Base-by-base conservation (phyloP, 306 rosid species). In the Sicyos baderoa region DNA sequence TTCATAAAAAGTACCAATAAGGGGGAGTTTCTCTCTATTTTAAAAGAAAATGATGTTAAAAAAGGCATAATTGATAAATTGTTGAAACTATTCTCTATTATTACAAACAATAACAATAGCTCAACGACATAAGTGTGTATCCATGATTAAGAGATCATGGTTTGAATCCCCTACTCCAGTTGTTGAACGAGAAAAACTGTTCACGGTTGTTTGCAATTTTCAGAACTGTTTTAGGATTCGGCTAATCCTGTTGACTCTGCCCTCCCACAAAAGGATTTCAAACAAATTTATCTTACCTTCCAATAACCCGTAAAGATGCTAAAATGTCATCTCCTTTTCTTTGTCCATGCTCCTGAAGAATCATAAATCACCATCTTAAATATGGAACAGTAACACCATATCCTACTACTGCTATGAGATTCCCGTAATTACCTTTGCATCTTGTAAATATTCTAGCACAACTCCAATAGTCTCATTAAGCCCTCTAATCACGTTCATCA, bases 261-360 rank as follows among this genome's bases (percentile, higher is more conserved):
- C 2, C 49, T 35, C 50, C 48, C 68, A 35, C 49, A 8, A 37
- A 35, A 63, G 11, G 53, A 44, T 18, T 60, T n/a, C 49, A 19
- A 22, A 68, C 25, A 23, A 48, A 50, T 52, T 50, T 68, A 37
- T 17, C 62, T 54, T 77, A 89, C 98, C 97, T 93, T 77, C 98
- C 98, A 79, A 89, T 79, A 77, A 93, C 76, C 58, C 98, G 84
- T 68, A 93, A 95, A 23, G 98, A 93, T 68, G 97, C 96, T 70
- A 93, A 89, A 59, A 89, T 86, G 79, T 89, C 98, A 80, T 86
- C 83, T 78, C 98, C 98, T 81, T 88, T 93, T 68, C 75, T 83
- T 78, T 81, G 89, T 49, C 85, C 86, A 76, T 80, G 97, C 75
- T 86, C 95, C 98, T 93, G 85, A 13, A 71, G 45, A 35, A 35